A percentile compares a stretch with the other conserved stretches of the same genome.
Evolutionary conservation across 768 basidiomycete genomes (phyloP).

Genomic region (Mycena leptocephala): DNA sequence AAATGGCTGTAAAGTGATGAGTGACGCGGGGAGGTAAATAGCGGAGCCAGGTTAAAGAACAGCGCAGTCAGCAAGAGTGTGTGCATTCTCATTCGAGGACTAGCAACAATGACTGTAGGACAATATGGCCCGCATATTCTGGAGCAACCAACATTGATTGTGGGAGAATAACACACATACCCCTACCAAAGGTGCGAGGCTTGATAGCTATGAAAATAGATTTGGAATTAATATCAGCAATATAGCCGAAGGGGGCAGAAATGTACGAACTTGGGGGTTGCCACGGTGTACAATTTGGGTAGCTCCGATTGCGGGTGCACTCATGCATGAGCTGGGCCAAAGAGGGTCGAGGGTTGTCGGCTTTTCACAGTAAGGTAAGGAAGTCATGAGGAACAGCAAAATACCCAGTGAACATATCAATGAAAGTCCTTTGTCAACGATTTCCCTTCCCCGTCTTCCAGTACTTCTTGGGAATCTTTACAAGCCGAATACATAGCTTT

Average conservation of each 20-base stretch:
- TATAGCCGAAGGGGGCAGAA: neutral
- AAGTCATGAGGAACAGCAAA: neutral
- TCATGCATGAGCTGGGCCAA: neutral
- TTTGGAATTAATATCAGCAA: neutral
- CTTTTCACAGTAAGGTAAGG: neutral
- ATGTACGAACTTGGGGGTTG: neutral
- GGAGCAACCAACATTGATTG: neutral
- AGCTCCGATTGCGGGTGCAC: neutral
- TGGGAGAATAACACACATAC: no score
- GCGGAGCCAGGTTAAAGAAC: no score
- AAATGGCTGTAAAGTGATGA: no score
- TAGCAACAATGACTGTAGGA: neutral
- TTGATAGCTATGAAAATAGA: neutral
- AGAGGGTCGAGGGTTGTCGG: neutral
- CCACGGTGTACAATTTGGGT: neutral
- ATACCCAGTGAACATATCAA: neutral
- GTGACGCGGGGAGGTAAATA: no score
- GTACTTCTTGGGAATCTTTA: neutral
- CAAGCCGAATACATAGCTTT: conserved; percentile 3
- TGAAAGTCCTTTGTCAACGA: neutral
- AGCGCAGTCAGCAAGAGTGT: no score
- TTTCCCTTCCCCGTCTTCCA: neutral
- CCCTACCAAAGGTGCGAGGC: neutral
- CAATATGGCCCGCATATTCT: neutral
- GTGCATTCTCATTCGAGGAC: no score